Base-by-base conservation (phyloP, 140 eudicot genomes). In the Senecio squalidus region DNA sequence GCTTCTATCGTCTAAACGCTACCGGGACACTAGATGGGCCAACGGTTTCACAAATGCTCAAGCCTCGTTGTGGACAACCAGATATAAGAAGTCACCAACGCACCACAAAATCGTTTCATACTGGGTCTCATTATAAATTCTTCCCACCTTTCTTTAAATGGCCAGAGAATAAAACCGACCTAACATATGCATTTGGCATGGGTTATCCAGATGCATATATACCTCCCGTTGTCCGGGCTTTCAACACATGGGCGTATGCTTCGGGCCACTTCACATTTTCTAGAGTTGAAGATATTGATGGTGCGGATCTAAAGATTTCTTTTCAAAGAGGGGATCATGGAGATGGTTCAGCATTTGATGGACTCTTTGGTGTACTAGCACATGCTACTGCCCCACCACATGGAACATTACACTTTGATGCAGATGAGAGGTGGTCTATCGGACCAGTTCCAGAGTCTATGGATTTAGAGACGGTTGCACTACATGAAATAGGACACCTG, bases 401-500 rank as follows among this genome's bases (percentile, higher is more conserved):
- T 49, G 81, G 78, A 29, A 60, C 66, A 10, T 29, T 72, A 8
- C 76, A 75, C 54, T 75, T 6, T 27, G 71, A 80, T 15, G 79
- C 50, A 2, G 68, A 71, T 29, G 56, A 56, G 2, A 16, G 0
- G 1, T 80, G 64, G 69, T 47, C 73, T 2, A 58, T 31, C 1
- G 38, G 51, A 4, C 26, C 64, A 0, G 25, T 23, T 11, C 39
- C 28, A 0, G 29, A 15, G 9, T 20, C 56, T 15, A 2, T 17
- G 0, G 73, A 73, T 21, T 22, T 73, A 17, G 69, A 49, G 27
- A 25, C 74, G 0, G 71, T 72, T n/a, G n/a, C n/a, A n/a, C n/a
- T n/a, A n/a, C n/a, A n/a, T n/a, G n/a, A 76, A 44, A 64, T 76
- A 15, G 80, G 86, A 23, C 86, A 80, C 18, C 64, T 76, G 5